Percentiles rank a stretch among this genome's conserved stretches.
phyloP scores from a whole-genome alignment of 1,139 yeast species.

The Yarrowia galli region DNA sequence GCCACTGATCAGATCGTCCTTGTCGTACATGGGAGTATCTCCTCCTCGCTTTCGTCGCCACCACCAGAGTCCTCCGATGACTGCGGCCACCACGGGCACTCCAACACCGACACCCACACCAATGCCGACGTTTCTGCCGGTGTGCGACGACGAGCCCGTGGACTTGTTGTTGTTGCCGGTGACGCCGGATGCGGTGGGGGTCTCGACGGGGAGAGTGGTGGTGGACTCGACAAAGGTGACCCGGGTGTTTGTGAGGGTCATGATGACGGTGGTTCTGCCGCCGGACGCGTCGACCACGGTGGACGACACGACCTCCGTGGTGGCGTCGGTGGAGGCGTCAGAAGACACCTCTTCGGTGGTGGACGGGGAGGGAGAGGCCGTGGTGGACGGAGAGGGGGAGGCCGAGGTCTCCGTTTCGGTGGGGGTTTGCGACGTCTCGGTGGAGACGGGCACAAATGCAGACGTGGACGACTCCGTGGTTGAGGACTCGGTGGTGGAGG shows the following conservation, averaged over 20 bases:
- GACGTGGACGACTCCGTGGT: slow-evolving; percentile 13
- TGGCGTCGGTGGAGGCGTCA: background rate
- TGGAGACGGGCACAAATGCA: slow-evolving; percentile 23
- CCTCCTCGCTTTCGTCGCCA: slow-evolving; percentile 41
- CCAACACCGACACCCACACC: slow-evolving; percentile 49
- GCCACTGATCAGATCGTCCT: slow-evolving; percentile 40
- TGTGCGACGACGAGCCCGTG: slow-evolving; percentile 35
- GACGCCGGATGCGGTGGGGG: slow-evolving; percentile 10
- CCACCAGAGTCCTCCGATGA: slow-evolving; percentile 41
- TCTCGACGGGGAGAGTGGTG: slow-evolving; percentile 8
- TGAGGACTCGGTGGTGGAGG: background rate
- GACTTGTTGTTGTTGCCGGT: slow-evolving; percentile 30
- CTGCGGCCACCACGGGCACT: slow-evolving; percentile 45
- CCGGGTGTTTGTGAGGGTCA: slow-evolving; percentile 28
- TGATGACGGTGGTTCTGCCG: slow-evolving; percentile 28
- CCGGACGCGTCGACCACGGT: slow-evolving; percentile 17
- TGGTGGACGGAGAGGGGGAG: background rate
- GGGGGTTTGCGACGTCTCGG: background rate
- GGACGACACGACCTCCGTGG: slow-evolving; percentile 4
- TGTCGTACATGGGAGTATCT: slow-evolving; percentile 22
- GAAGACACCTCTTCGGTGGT: slow-evolving; percentile 11
- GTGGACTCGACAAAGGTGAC: slow-evolving; percentile 13
- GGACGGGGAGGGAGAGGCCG: slow-evolving; percentile 15
- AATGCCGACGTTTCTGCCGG: slow-evolving; percentile 44
- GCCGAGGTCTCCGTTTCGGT: background rate